Evolutionary conservation across 306 rosid species (phyloP).

Genomic region (Vigna trinervia): DNA sequence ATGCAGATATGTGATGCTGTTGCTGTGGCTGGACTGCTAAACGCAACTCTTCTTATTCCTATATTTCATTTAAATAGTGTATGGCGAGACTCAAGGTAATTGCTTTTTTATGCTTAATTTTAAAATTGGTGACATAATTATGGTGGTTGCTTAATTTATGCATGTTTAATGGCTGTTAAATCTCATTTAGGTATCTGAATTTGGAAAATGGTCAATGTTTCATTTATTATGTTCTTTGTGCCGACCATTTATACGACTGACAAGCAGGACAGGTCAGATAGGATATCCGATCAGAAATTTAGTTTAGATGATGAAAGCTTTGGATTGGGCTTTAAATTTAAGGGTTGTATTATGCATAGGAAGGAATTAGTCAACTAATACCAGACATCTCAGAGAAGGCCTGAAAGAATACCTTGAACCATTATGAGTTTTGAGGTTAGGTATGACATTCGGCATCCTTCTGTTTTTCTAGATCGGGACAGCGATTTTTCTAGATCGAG

Average conservation of each 20-base stretch:
- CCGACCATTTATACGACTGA: constrained; percentile 21
- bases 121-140: constrained; percentile 23
- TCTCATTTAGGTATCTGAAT: constrained; percentile 16
- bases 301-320: constrained; percentile 25
- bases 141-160: constrained; percentile 37
- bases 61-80: constrained; percentile 96
- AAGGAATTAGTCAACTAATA: constrained; percentile 29
- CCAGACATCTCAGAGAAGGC: neutral
- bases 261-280: constrained; percentile 13
- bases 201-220: constrained; percentile 28
- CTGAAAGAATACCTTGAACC: constrained; percentile 3
- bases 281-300: constrained; percentile 23
- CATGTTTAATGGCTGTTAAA: constrained; percentile 20
- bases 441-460: constrained; percentile 16
- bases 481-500: constrained; percentile 19
- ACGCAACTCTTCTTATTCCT: constrained; percentile 93
- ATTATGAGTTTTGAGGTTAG: constrained; percentile 20
- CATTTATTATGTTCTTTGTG: constrained; percentile 28
- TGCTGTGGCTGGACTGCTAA: constrained; percentile 96
- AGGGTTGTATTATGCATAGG: constrained; percentile 15
- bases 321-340: constrained; percentile 33
- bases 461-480: constrained; percentile 27
- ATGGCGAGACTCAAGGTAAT: constrained; percentile 94
- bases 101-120: constrained; percentile 25
- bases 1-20: constrained; percentile 95